These are phyloP conservation scores for Jatropha multifida DNA, from an alignment of 441 rosid genomes.

Conservation along the genomic window DNA sequence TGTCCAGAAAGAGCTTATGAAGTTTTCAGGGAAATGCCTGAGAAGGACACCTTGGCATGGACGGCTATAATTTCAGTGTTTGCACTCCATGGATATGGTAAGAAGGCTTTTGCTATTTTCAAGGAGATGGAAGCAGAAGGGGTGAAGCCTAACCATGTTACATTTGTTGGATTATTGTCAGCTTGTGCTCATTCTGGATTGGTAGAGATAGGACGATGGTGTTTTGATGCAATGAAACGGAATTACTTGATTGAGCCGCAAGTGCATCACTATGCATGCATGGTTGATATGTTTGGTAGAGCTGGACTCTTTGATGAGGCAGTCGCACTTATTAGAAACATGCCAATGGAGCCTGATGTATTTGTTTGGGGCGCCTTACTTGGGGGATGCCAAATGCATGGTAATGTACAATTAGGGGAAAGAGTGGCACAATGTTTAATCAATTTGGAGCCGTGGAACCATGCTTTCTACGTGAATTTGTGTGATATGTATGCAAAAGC, in stretches of 20 bases:
- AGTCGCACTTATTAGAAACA: slow-evolving; percentile 39
- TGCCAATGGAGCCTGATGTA: slow-evolving; percentile 60
- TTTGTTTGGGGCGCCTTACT: slow-evolving; percentile 64
- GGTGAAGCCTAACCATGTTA: slow-evolving; percentile 54
- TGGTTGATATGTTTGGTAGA: slow-evolving; percentile 53
- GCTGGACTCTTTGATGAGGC: slow-evolving; percentile 56
- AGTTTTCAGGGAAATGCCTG: slow-evolving; percentile 45
- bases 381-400: slow-evolving; percentile 61
- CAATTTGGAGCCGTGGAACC: slow-evolving; percentile 50
- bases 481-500: slow-evolving; percentile 56
- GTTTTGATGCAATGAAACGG: slow-evolving; percentile 40
- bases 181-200: slow-evolving; percentile 64
- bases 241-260: slow-evolving; percentile 44
- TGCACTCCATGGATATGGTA: slow-evolving; percentile 49
- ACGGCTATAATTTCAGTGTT: slow-evolving; percentile 60
- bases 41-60: slow-evolving; percentile 55
- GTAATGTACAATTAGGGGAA: slow-evolving; percentile 50
- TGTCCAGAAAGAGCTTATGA: slow-evolving; percentile 42
- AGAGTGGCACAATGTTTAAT: slow-evolving; percentile 44
- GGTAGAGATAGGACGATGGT: slow-evolving; percentile 49
- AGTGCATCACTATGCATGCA: slow-evolving; percentile 56
- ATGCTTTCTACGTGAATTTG: slow-evolving; percentile 52
- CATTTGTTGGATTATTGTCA: slow-evolving; percentile 54
- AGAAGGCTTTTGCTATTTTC: slow-evolving; percentile 46
- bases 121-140: slow-evolving; percentile 45